Evolutionary conservation across 2,329 filamentous ascomycete genomes (phyloP), one percentile per base, ranked within the genome.

Genomic region (Talaromyces pinophilus): DNA sequence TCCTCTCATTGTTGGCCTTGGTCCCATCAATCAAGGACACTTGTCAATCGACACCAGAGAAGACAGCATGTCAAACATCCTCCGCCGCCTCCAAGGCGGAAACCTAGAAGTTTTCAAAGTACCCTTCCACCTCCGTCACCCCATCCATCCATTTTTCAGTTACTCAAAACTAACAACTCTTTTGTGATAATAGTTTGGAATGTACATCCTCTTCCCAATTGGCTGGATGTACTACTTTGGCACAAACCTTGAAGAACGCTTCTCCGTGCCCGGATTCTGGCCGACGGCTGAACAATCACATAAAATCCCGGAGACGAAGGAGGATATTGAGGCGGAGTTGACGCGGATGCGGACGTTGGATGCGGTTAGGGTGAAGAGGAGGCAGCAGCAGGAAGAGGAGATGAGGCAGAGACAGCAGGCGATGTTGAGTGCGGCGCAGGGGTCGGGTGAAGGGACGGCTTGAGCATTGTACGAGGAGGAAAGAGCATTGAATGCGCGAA

Each of bases 181-280:
- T 11, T 19, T 30, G 8, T 22, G 11, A 2, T 5, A 11, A 40
- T 66, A 97, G 94, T 99, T 99, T 80, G 93, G 94, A 83, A 92
- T 96, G 86, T 99, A 99, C 83, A 90, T 99, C 83, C 90, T 97
- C 86, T 99, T 99, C 82, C 95, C 95, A 19, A 98, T 99, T 75
- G 93, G 92, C 73, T 93, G 95, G 84, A 99, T 99, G 95, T 98
- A 96, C 85, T 99, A 99, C 84, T 99, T 98, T 80, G 95, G 95
- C 77, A 97, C 93, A 65, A 99, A 99, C 80, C 92, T 99, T 76
- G 95, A 99, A 81, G 86, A 90, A 71, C 90, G 92, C 70, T 99
- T 99, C 84, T 82, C 86, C 59, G 92, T 98, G 1, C 89, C 91
- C 25, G 91, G 90, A 66, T 99, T 99, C 84, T 99, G 95, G 95